Percentiles rank a stretch among this genome's conserved stretches.
Evolutionary conservation across 306 rosid genomes (phyloP).

Genomic region (Prunus mongolica): DNA sequence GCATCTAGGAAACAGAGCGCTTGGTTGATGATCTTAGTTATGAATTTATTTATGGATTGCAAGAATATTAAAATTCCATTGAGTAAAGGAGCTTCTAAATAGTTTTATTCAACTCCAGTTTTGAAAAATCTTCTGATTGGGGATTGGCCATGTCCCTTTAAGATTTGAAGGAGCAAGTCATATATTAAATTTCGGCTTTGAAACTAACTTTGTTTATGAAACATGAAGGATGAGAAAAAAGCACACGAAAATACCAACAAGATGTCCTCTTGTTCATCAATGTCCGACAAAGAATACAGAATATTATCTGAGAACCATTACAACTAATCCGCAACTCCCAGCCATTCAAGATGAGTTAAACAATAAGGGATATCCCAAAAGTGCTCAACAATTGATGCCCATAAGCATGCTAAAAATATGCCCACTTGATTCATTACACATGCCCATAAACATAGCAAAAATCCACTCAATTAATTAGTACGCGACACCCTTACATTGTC

Average conservation of each 20-base stretch:
- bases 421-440: not conserved
- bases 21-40: not conserved
- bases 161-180: too few species aligned
- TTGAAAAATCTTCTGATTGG: too few species aligned
- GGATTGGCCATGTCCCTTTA: too few species aligned
- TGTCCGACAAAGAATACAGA: too few species aligned
- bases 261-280: not conserved
- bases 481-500: not conserved
- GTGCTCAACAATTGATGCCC: not conserved
- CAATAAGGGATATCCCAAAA: not conserved
- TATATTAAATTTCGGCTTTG: not conserved
- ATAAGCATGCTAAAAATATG: not conserved
- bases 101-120: not conserved
- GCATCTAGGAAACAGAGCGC: not conserved
- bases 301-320: not conserved
- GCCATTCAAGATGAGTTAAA: not conserved
- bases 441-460: not conserved
- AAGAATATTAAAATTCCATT: not conserved
- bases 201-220: too few species aligned
- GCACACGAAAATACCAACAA: not conserved
- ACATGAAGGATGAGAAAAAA: not conserved
- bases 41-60: not conserved
- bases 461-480: not conserved
- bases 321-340: not conserved
- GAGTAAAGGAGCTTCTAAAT: not conserved